phyloP scores from a whole-genome alignment of 176 grass and related monocot species.

The Eleusine coracana region DNA sequence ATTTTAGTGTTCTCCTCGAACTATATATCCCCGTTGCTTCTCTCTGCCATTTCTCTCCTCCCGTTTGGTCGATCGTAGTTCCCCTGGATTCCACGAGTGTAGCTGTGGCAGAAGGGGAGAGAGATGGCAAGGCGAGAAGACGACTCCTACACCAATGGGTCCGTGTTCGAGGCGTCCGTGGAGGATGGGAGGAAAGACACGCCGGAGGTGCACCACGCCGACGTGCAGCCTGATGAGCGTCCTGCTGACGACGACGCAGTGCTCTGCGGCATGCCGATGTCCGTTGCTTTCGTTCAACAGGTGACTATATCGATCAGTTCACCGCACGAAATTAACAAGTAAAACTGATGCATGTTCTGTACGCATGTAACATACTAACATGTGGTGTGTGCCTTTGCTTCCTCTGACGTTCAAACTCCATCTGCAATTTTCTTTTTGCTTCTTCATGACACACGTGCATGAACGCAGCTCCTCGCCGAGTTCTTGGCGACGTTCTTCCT shows the following conservation, averaged over 20 bases:
- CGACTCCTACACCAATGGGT: conserved; percentile 49
- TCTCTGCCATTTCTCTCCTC: not conserved
- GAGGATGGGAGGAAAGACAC: conserved; percentile 45
- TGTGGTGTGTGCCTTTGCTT: no score
- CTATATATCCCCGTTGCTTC: not conserved
- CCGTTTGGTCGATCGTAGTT: no score
- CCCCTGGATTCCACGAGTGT: not conserved
- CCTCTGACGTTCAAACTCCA: no score
- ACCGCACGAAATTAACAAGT: not conserved
- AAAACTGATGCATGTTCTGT: not conserved
- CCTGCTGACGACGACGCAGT: not conserved
- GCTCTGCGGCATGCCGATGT: conserved; percentile 25
- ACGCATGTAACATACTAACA: no score
- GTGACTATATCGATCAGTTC: conserved; percentile 7
- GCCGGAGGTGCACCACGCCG: not conserved
- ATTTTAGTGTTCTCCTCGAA: not conserved
- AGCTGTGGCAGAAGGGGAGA: not conserved
- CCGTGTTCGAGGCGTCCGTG: conserved; percentile 34
- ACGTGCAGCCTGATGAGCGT: not conserved
- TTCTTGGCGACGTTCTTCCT: conserved; percentile 79
- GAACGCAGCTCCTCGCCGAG: conserved; percentile 66
- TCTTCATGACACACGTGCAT: no score
- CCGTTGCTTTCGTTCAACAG: conserved; percentile 41
- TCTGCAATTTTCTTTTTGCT: not conserved
- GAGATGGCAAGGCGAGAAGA: conserved; percentile 50